These are phyloP conservation scores for Lagenaria siceraria DNA, from an alignment of 306 rosid species.

Conservation along the genomic window DNA sequence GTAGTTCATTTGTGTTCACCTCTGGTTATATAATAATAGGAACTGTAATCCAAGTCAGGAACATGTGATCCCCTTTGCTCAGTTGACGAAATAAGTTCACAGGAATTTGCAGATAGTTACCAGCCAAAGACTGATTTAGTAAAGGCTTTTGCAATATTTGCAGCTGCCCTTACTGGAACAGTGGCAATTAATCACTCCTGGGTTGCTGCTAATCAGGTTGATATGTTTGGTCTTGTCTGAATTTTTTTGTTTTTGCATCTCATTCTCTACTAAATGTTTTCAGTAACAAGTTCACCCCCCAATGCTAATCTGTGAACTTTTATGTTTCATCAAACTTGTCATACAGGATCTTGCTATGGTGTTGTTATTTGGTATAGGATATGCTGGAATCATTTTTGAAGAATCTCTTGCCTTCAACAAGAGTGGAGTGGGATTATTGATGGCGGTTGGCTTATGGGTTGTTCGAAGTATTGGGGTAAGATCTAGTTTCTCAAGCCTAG, in stretches of 20 bases:
- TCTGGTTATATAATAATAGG: slow-evolving; percentile 30
- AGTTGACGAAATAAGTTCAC: slow-evolving; percentile 58
- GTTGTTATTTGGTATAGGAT: slow-evolving; percentile 77
- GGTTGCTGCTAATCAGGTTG: slow-evolving; percentile 94
- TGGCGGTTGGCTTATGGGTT: slow-evolving; percentile 96
- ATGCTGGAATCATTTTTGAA: slow-evolving; percentile 93
- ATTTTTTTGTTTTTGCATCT: neutral
- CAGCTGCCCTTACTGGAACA: slow-evolving; percentile 53
- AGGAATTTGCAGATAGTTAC: slow-evolving; percentile 44
- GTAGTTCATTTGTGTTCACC: slow-evolving; percentile 6
- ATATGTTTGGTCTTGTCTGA: slow-evolving; percentile 9
- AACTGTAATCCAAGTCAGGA: slow-evolving; percentile 36
- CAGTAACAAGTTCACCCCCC: neutral
- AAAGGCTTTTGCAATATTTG: slow-evolving; percentile 73
- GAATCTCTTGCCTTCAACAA: slow-evolving; percentile 91
- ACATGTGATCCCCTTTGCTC: slow-evolving; percentile 77
- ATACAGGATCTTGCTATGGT: slow-evolving; percentile 86
- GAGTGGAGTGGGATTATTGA: slow-evolving; percentile 88
- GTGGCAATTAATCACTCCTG: slow-evolving; percentile 86
- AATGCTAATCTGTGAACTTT: slow-evolving; percentile 4
- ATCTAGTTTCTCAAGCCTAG: slow-evolving; percentile 6
- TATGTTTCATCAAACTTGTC: slow-evolving; percentile 7
- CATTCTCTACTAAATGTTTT: neutral
- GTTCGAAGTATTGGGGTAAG: slow-evolving; percentile 87
- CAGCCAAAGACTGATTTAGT: slow-evolving; percentile 73